Evolutionary conservation across 257 asterid species (phyloP).

Genomic region (Capsicum pubescens): DNA sequence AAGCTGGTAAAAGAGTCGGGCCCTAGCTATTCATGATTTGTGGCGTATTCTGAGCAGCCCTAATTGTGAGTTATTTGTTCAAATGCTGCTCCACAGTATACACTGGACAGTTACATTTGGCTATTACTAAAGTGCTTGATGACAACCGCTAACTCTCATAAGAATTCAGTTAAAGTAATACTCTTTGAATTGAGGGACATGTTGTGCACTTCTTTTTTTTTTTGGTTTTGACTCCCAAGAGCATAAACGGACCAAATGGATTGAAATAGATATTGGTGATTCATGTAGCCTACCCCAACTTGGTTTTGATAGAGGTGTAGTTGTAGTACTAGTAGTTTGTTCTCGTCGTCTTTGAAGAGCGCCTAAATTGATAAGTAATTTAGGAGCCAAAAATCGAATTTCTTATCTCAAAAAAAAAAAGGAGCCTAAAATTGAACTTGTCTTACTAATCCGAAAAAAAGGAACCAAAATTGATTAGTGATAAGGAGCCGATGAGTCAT

Average conservation of each 20-base stretch:
- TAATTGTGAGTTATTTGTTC: not conserved
- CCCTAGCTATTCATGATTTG: constrained; percentile 9
- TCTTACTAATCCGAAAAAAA: not conserved
- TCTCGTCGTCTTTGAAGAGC: not conserved
- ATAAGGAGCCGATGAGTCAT: not conserved
- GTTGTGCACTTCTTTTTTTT: not conserved
- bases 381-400: not conserved
- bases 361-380: constrained; percentile 7
- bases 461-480: not conserved
- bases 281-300: constrained; percentile 1
- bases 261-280: not conserved
- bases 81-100: not conserved
- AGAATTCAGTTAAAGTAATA: not conserved
- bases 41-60: not conserved
- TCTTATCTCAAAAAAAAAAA: not conserved
- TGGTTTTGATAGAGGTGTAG: constrained; percentile 1
- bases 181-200: not conserved
- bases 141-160: not conserved
- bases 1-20: not conserved
- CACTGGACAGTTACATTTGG: not conserved
- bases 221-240: not conserved
- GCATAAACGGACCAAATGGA: not conserved
- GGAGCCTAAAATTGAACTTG: not conserved
- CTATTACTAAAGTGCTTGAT: not conserved
- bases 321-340: not conserved